phyloP scores from a whole-genome alignment of 208 protist species.

The Giardia muris region DNA sequence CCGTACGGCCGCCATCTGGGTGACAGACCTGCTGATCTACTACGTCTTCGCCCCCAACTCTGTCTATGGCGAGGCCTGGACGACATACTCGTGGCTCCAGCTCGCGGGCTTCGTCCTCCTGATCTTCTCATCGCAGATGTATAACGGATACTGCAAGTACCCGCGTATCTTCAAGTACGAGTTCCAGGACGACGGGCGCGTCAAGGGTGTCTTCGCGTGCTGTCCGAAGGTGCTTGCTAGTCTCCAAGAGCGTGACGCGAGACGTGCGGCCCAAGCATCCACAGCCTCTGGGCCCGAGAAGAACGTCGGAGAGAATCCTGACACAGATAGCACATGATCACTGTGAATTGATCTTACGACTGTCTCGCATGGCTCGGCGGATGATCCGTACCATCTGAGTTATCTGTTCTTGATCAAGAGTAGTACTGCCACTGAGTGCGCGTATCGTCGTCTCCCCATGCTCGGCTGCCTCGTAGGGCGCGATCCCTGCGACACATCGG shows the following conservation, averaged over 20 bases:
- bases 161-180: slow-evolving; percentile 20
- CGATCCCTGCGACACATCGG: not conserved
- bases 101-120: slow-evolving; percentile 44
- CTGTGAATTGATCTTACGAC: too few relatives aligned
- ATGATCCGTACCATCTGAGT: too few relatives aligned
- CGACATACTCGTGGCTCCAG: slow-evolving; percentile 40
- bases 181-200: not conserved
- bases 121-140: slow-evolving; percentile 17
- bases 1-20: slow-evolving; percentile 46
- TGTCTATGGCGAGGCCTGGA: slow-evolving; percentile 45
- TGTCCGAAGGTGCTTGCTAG: not conserved
- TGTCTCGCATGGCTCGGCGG: too few relatives aligned
- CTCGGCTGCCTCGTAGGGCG: not conserved
- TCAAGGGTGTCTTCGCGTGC: not conserved
- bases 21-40: slow-evolving; percentile 43
- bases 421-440: not conserved
- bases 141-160: slow-evolving; percentile 27
- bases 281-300: too few relatives aligned
- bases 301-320: too few relatives aligned
- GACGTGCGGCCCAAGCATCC: too few relatives aligned
- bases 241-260: too few relatives aligned
- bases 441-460: not conserved
- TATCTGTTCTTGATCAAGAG: not conserved
- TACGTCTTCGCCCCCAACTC: slow-evolving; percentile 36
- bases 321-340: too few relatives aligned